Conservation (phyloP, 441 rosid genomes). For the Hura crepitans region DNA sequence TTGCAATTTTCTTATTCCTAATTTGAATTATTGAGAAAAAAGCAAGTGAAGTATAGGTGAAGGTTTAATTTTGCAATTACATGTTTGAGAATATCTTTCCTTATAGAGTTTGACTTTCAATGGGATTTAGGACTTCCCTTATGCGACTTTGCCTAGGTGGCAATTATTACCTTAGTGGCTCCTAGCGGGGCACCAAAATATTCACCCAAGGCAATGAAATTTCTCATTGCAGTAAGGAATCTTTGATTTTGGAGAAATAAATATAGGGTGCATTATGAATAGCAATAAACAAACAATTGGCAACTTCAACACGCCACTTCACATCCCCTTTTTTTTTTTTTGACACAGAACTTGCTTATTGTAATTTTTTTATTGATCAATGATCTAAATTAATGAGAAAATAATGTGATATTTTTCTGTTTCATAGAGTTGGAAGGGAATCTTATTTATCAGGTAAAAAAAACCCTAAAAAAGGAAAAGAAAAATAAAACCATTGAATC, state of each 20-base stretch:
- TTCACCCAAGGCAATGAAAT: not conserved
- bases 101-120: not conserved
- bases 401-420: too few species aligned
- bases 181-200: not conserved
- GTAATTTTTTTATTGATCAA: too few species aligned
- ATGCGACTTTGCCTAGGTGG: too few species aligned
- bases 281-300: not conserved
- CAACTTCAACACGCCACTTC: not conserved
- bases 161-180: not conserved
- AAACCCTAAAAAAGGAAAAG: too few species aligned
- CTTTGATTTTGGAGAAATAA: not conserved
- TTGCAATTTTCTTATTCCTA: too few species aligned
- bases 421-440: too few species aligned
- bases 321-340: not conserved
- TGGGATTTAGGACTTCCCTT: not conserved
- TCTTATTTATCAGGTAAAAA: too few species aligned
- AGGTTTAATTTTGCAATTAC: not conserved
- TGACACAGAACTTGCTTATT: too few species aligned
- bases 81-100: conserved; percentile 11
- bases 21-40: too few species aligned
- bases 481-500: too few species aligned
- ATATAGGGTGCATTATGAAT: not conserved
- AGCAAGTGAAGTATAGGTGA: not conserved
- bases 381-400: too few species aligned
- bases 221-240: not conserved